A percentile compares a stretch with the other conserved stretches of the same genome.
phyloP scores from a whole-genome alignment of 108 stramenopile species.

The Cyclostephanos invisitatus region DNA sequence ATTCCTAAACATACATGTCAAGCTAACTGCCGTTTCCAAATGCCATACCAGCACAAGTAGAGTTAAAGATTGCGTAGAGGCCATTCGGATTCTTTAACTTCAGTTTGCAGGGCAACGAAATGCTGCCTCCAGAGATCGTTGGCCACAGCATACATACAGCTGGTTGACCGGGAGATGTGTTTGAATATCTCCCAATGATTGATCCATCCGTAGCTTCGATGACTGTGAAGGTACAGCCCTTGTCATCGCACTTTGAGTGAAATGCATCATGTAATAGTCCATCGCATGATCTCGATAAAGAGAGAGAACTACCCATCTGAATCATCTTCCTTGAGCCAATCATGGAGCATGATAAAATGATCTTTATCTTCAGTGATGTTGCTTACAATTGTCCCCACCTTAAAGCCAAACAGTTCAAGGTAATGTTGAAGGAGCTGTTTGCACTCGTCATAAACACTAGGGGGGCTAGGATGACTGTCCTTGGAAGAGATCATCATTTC shows the following conservation, averaged over 20 bases:
- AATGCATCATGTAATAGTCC: slow-evolving; percentile 3
- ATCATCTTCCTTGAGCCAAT: no score
- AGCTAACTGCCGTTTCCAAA: no score
- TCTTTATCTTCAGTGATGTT: slow-evolving; percentile 7
- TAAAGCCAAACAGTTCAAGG: slow-evolving; percentile 26
- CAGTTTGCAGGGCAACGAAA: slow-evolving; percentile 22
- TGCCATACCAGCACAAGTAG: no score
- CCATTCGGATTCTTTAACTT: slow-evolving; percentile 7
- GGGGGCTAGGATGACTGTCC: slow-evolving; percentile 4
- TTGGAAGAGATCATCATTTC: slow-evolving; percentile 9
- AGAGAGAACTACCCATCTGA: slow-evolving; percentile 15
- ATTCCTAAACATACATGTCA: no score
- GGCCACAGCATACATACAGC: not conserved
- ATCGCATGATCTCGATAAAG: slow-evolving; percentile 37
- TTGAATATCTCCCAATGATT: slow-evolving; percentile 21
- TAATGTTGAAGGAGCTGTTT: slow-evolving; percentile 23
- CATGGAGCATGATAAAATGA: not conserved
- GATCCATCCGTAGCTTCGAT: slow-evolving; percentile 16
- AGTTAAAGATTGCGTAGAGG: slow-evolving; percentile 10
- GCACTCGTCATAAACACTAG: slow-evolving; percentile 25
- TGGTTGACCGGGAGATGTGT: slow-evolving; percentile 8
- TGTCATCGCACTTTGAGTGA: slow-evolving; percentile 28
- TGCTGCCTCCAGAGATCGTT: slow-evolving; percentile 20
- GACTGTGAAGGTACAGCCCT: slow-evolving; percentile 15
- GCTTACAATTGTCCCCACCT: not conserved